Evolutionary conservation across 768 basidiomycete species (phyloP).

Genomic region (Tulasnella sp.): DNA sequence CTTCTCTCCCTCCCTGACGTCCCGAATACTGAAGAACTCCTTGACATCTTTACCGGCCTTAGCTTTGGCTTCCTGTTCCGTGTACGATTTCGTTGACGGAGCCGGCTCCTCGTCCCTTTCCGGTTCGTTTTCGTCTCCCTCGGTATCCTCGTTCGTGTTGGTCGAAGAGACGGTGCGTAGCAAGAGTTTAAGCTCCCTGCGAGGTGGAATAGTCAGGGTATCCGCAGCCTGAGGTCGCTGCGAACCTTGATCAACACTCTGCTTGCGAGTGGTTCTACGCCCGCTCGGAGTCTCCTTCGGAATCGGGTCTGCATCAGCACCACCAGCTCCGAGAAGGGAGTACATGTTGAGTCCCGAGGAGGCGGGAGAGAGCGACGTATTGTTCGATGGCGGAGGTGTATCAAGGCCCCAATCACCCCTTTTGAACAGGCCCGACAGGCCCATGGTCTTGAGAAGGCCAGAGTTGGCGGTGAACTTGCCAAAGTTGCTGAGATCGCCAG

Average conservation of each 20-base stretch:
- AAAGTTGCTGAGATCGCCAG: constrained; percentile 80
- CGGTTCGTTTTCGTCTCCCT: constrained; percentile 44
- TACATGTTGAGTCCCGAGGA: constrained; percentile 83
- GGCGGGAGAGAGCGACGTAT: constrained; percentile 57
- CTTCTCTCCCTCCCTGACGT: constrained; percentile 78
- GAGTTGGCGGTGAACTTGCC: constrained; percentile 73
- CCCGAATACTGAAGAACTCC: constrained; percentile 82
- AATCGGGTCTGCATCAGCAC: constrained; percentile 38
- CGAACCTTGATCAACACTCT: constrained; percentile 48
- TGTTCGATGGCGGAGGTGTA: constrained; percentile 40
- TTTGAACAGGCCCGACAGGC: constrained; percentile 79
- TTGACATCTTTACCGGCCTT: constrained; percentile 78
- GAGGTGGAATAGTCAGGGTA: constrained; percentile 51
- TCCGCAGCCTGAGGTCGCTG: constrained; percentile 44
- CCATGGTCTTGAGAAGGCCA: constrained; percentile 63
- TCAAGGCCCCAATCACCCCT: constrained; percentile 58
- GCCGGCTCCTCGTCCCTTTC: constrained; percentile 41
- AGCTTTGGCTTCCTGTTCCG: constrained; percentile 59
- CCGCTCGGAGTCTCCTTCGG: constrained; percentile 46
- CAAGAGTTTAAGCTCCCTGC: constrained; percentile 66
- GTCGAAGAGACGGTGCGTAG: constrained; percentile 71
- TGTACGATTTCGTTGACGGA: constrained; percentile 27
- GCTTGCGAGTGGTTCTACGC: constrained; percentile 48
- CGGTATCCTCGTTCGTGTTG: constrained; percentile 40
- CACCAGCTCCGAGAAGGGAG: constrained; percentile 65